Conservation (phyloP, 768 basidiomycete species). For the Hebeloma cylindrosporum region DNA sequence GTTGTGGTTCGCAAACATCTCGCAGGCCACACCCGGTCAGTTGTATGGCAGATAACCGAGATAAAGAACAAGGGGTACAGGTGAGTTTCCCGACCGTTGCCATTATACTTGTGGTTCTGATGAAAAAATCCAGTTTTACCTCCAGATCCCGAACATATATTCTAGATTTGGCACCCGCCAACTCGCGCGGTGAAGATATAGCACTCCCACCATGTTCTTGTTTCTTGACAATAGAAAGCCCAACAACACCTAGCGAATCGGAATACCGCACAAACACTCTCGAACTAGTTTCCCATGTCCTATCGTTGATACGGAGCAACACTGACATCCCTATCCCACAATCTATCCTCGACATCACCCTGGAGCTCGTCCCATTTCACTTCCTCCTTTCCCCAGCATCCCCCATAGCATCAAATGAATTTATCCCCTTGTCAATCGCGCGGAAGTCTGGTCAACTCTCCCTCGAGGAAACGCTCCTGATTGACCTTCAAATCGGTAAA, state of each 20-base stretch:
- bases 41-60: constrained; percentile 16
- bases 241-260: not conserved
- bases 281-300: constrained; percentile 37
- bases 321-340: constrained; percentile 52
- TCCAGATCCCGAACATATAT: constrained; percentile 22
- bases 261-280: constrained; percentile 38
- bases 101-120: not conserved
- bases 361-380: constrained; percentile 44
- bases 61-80: constrained; percentile 27
- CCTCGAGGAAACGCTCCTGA: constrained; percentile 37
- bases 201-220: constrained; percentile 11
- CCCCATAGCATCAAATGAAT: constrained; percentile 33
- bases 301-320: constrained; percentile 39
- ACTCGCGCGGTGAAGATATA: too few relatives aligned
- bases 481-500: constrained; percentile 64
- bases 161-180: constrained; percentile 16
- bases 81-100: constrained; percentile 6
- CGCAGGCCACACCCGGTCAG: constrained; percentile 10
- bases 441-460: constrained; percentile 36
- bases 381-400: constrained; percentile 52
- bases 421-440: constrained; percentile 39
- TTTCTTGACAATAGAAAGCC: constrained; percentile 15
- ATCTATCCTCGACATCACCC: constrained; percentile 49
- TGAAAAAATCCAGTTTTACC: constrained; percentile 20
- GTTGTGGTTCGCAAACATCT: constrained; percentile 3